Evolutionary conservation across 805 yeast genomes (phyloP).

Genomic region (Cyberlindnera xylosilytica): DNA sequence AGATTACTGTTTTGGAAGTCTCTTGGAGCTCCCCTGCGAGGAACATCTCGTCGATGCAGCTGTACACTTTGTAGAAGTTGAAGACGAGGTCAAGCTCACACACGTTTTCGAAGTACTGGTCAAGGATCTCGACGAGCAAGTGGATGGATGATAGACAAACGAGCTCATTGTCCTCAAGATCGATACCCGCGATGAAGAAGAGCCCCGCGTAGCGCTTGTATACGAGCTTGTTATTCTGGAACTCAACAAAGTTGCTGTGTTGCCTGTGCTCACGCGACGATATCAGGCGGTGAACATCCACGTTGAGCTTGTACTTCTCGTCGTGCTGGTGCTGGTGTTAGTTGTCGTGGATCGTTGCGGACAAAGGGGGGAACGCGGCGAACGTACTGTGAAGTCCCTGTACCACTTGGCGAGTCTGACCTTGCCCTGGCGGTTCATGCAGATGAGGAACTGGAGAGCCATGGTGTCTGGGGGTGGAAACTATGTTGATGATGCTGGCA

Average conservation of each 20-base stretch:
- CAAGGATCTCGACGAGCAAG: conserved; percentile 83
- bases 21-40: conserved; percentile 90
- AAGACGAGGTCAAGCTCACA: conserved; percentile 89
- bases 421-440: conserved; percentile 92
- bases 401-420: conserved; percentile 85
- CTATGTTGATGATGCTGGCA: too few relatives aligned
- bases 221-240: conserved; percentile 63
- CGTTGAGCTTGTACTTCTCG: conserved; percentile 46
- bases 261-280: conserved; percentile 80
- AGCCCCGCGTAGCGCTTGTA: conserved; percentile 91
- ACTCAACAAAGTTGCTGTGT: conserved; percentile 79
- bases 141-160: conserved; percentile 82
- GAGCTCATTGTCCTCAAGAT: conserved; percentile 76
- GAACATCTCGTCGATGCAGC: conserved; percentile 81
- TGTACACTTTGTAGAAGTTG: conserved; percentile 81
- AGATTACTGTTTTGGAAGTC: conserved; percentile 65
- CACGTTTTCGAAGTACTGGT: conserved; percentile 81
- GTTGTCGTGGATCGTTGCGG: conserved; percentile 7
- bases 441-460: conserved; percentile 77
- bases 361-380: too few relatives aligned
- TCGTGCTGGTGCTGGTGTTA: conserved; percentile 31
- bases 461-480: too few relatives aligned
- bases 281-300: conserved; percentile 73
- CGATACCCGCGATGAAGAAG: conserved; percentile 82
- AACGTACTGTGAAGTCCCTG: conserved; percentile 37